These are phyloP conservation scores for Amphibolis antarctica DNA, from an alignment of 106 monocot species.

Conservation along the genomic window DNA sequence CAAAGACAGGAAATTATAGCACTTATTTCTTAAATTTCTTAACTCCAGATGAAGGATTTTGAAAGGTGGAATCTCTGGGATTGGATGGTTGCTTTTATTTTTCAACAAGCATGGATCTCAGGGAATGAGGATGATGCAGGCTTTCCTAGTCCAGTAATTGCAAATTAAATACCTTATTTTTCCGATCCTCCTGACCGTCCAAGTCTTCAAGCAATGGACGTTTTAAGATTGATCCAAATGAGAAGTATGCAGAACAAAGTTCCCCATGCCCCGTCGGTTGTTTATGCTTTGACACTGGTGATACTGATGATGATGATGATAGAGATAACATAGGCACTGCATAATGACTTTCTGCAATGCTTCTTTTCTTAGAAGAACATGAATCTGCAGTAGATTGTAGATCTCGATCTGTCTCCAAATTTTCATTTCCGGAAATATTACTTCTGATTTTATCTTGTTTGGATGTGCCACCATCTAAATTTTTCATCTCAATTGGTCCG, in stretches of 20 bases:
- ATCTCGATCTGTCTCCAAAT: constrained; percentile 5
- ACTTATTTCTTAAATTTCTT: too few species aligned
- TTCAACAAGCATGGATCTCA: too few species aligned
- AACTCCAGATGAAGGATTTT: too few species aligned
- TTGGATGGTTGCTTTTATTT: not conserved
- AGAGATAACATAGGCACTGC: constrained; percentile 5
- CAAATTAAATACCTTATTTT: not conserved
- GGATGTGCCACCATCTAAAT: not conserved
- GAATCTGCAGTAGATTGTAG: constrained; percentile 21
- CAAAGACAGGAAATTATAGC: too few species aligned
- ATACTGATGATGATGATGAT: constrained; percentile 5
- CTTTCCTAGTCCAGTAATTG: not conserved
- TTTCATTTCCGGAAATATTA: not conserved
- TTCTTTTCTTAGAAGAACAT: constrained; percentile 11
- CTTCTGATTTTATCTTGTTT: not conserved
- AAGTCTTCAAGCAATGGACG: constrained; percentile 5
- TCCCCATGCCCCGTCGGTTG: not conserved
- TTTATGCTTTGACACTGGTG: not conserved
- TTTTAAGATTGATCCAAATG: constrained; percentile 5
- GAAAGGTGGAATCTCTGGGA: too few species aligned
- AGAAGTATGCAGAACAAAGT: not conserved
- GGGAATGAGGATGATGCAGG: not conserved
- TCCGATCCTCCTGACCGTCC: not conserved
- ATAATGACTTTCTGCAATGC: constrained; percentile 3
- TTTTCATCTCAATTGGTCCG: not conserved